Conservation (phyloP, 352 stramenopile species). For the Achlya hypogyna region DNA sequence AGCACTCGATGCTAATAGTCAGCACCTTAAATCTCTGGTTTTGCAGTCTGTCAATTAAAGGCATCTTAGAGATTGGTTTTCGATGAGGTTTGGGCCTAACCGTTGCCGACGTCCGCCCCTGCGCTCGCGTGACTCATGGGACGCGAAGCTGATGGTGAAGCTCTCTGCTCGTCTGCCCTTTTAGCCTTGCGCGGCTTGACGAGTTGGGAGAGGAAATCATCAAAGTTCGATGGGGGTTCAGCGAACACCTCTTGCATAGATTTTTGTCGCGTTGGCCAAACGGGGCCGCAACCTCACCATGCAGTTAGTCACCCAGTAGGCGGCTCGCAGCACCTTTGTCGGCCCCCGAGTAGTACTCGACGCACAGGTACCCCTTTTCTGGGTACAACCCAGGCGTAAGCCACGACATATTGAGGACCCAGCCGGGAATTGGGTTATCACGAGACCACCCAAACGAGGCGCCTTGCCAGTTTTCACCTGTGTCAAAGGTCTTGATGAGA, state of each 20-base stretch:
- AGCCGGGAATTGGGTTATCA: conserved; percentile 66
- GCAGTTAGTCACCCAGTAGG: background rate
- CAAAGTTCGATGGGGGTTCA: conserved; percentile 1
- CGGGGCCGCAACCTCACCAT: conserved; percentile 26
- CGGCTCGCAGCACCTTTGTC: conserved; percentile 31
- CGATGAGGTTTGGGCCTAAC: too few relatives aligned
- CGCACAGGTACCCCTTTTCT: conserved; percentile 58
- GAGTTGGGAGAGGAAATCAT: conserved; percentile 10
- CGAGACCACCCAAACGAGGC: conserved; percentile 69
- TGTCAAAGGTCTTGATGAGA: background rate
- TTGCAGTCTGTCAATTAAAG: too few relatives aligned
- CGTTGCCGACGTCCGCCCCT: too few relatives aligned
- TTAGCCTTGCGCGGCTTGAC: too few relatives aligned
- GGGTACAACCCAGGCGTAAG: conserved; percentile 67
- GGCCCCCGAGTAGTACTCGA: conserved; percentile 71
- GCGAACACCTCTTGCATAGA: background rate
- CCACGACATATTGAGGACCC: conserved; percentile 76
- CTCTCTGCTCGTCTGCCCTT: too few relatives aligned
- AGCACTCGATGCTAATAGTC: too few relatives aligned
- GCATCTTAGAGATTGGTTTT: too few relatives aligned
- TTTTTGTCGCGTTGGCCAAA: background rate
- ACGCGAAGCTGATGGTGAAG: too few relatives aligned
- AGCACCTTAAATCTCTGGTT: too few relatives aligned
- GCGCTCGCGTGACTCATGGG: too few relatives aligned
- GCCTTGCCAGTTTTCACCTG: conserved; percentile 66